Base-by-base conservation (phyloP, 768 basidiomycete genomes). In the Cystobasidium ongulense region DNA sequence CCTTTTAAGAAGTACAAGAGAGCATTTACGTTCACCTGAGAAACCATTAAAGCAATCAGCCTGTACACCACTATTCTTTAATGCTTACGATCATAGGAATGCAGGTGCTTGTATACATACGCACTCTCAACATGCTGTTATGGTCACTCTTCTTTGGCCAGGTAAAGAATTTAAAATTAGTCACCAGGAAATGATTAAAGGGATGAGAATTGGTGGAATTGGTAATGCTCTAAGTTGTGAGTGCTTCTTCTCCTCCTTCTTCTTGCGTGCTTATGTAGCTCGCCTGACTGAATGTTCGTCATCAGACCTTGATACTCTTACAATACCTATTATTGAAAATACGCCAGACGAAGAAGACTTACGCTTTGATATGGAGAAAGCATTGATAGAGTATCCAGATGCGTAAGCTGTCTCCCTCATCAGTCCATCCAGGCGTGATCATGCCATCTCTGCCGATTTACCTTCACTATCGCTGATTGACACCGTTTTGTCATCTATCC, bases 101-200 rank as follows among this genome's bases (percentile, higher is more conserved):
- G 90, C 91, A 1, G 89, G 89, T 0, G 90, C 90, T 53, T 93
- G 91, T 78, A 91, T 94, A 75, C 92, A 93, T 79, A 93, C 91
- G 0, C 92, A 93, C 79, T 91, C 89, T 0, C 91, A 93, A 80
- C 87, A 92, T 80, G 91, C 88, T 43, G 92, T 94, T 50, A 90
- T 93, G 87, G 88, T 88, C 0, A 92, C 91, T 0, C 81, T 94
- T 39, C 83, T 92, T 18, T 91, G 88, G 86, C 83, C 85, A 3
- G 88, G 87, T 0, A 83, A 85, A 29, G 83, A 86, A 23, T 93
- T 93, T 77, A 85, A 84, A 73, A 90, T 93, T 76, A 90, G 89
- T 11, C 91, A 93, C 80, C 90, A 91, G 80, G 91, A 93, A 87
- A 93, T 93, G 92, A 94, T 93, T 80, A 94, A 94, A 80, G 92